Percentiles rank a stretch among this genome's conserved stretches.
Conservation (phyloP, 2,329 filamentous ascomycete species). For the Emergomyces africanus region DNA sequence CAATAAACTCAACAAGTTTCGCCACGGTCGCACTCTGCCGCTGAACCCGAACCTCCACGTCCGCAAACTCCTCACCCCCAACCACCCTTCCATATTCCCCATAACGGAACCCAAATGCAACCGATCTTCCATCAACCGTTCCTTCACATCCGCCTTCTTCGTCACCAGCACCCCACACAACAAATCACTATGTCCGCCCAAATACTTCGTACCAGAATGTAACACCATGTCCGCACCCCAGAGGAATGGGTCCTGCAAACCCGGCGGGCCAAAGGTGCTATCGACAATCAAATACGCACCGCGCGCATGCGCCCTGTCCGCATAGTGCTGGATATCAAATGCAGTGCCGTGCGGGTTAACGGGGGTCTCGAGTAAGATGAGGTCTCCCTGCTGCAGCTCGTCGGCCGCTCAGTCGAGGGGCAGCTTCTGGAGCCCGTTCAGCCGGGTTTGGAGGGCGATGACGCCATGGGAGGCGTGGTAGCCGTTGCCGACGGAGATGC, state of each 20-base stretch:
- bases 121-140: constrained; percentile 52
- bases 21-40: constrained; percentile 62
- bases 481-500: constrained; percentile 68
- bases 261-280: constrained; percentile 84
- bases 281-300: constrained; percentile 76
- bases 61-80: constrained; percentile 72
- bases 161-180: constrained; percentile 73
- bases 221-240: constrained; percentile 76
- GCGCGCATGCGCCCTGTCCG: constrained; percentile 54
- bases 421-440: constrained; percentile 62
- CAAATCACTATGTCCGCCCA: constrained; percentile 90
- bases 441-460: constrained; percentile 56
- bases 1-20: constrained; percentile 59
- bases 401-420: constrained; percentile 55
- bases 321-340: constrained; percentile 57
- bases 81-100: constrained; percentile 83
- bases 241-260: constrained; percentile 70
- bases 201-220: constrained; percentile 92
- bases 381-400: constrained; percentile 60
- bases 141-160: constrained; percentile 45
- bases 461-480: constrained; percentile 95
- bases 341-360: constrained; percentile 83
- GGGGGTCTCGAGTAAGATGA: constrained; percentile 87
- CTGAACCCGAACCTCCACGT: constrained; percentile 73
- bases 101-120: constrained; percentile 70